Conservation (phyloP, 495 filamentous ascomycete genomes). For the Neurospora terricola region DNA sequence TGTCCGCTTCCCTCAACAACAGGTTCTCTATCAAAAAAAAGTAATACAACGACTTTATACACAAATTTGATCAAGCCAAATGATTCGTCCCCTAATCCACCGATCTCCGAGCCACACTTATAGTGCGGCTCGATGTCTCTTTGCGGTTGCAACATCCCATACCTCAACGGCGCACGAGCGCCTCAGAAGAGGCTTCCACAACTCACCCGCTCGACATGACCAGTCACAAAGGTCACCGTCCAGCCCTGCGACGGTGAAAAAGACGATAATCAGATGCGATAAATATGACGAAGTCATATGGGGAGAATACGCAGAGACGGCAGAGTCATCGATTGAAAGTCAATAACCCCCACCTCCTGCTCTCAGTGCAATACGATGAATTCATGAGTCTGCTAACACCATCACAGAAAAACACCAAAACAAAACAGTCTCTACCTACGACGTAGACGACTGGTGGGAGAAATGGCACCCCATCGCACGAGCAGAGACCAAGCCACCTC, state of each 20-base stretch:
- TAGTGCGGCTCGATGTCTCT: not conserved
- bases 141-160: not conserved
- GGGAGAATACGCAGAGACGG: not conserved
- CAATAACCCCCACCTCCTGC: not conserved
- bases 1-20: not conserved
- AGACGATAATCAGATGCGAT: not conserved
- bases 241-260: not conserved
- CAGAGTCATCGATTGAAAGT: not conserved
- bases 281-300: not conserved
- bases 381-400: not conserved
- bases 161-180: not conserved
- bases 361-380: not conserved
- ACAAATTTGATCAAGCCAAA: not conserved
- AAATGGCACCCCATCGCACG: constrained; percentile 6
- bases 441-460: constrained; percentile 26
- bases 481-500: not conserved
- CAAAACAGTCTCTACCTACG: constrained; percentile 28
- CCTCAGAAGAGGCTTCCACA: not conserved
- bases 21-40: not conserved
- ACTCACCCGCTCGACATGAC: not conserved
- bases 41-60: no score
- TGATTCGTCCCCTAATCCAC: not conserved
- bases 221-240: not conserved
- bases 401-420: constrained; percentile 42
- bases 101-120: not conserved